phyloP scores from a whole-genome alignment of 192 early-diverging fungal genomes.

The Backusella psychrophila region DNA sequence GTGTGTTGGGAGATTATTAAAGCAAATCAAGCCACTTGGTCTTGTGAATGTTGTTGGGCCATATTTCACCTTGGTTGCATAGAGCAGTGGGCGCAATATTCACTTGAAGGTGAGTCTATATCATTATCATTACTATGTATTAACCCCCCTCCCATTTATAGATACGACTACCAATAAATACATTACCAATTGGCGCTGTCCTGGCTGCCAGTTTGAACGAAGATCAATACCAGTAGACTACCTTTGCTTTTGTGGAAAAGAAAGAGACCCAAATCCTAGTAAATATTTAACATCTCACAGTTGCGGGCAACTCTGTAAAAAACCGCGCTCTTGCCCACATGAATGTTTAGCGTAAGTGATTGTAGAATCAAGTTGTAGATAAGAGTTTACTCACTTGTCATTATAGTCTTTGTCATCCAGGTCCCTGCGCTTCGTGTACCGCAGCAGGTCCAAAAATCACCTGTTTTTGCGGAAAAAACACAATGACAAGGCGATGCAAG shows the following conservation, averaged over 20 bases:
- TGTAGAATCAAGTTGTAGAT: background rate
- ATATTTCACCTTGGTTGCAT: slow-evolving; percentile 89
- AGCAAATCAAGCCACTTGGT: slow-evolving; percentile 76
- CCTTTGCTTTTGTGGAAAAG: slow-evolving; percentile 86
- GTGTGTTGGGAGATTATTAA: slow-evolving; percentile 88
- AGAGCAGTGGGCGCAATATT: slow-evolving; percentile 73
- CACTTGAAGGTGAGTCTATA: slow-evolving; percentile 44
- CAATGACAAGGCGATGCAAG: slow-evolving; percentile 65
- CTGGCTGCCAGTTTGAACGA: slow-evolving; percentile 81
- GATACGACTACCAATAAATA: slow-evolving; percentile 27
- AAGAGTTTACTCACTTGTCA: background rate
- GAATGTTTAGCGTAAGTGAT: slow-evolving; percentile 63
- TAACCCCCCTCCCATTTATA: no score
- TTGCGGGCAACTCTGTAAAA: slow-evolving; percentile 80
- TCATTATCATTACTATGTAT: no score
- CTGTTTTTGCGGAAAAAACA: slow-evolving; percentile 82
- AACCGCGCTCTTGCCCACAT: slow-evolving; percentile 66
- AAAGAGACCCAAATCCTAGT: slow-evolving; percentile 61
- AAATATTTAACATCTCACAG: slow-evolving; percentile 76
- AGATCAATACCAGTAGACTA: slow-evolving; percentile 70
- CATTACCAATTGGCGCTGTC: slow-evolving; percentile 79
- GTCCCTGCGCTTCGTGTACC: slow-evolving; percentile 91
- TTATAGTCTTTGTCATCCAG: slow-evolving; percentile 81
- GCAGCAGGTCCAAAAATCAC: slow-evolving; percentile 66
- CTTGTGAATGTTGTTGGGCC: slow-evolving; percentile 83